Conservation (phyloP, 257 asterid species). For the Solanum lycopersicoides region DNA sequence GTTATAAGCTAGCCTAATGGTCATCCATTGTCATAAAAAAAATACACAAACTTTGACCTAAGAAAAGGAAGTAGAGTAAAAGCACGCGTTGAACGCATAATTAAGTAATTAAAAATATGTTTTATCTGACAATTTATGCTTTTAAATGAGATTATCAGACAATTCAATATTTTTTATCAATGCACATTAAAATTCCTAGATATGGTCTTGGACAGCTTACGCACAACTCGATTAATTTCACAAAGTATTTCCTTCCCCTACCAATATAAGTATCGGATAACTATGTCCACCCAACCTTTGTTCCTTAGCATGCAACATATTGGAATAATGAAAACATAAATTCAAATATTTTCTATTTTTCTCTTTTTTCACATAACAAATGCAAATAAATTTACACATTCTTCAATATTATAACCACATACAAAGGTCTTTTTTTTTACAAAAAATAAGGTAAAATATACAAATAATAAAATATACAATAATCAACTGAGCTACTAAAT, state of each 20-base stretch:
- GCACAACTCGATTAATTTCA: neutral
- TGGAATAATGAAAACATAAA: neutral
- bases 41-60: neutral
- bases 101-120: neutral
- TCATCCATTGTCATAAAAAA: neutral
- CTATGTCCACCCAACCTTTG: neutral
- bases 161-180: neutral
- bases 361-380: neutral
- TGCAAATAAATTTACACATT: neutral
- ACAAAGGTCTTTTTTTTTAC: neutral
- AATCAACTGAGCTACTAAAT: neutral
- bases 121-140: neutral
- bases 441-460: neutral
- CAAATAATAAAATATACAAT: neutral
- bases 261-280: neutral
- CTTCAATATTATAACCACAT: neutral
- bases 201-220: neutral
- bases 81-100: neutral
- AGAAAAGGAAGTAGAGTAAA: neutral
- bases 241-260: neutral
- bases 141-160: accelerated
- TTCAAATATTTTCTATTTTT: neutral
- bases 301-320: neutral
- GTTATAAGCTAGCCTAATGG: neutral
- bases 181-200: neutral